Evolutionary conservation across 441 rosid genomes (phyloP).

Genomic region (Corymbia citriodora): DNA sequence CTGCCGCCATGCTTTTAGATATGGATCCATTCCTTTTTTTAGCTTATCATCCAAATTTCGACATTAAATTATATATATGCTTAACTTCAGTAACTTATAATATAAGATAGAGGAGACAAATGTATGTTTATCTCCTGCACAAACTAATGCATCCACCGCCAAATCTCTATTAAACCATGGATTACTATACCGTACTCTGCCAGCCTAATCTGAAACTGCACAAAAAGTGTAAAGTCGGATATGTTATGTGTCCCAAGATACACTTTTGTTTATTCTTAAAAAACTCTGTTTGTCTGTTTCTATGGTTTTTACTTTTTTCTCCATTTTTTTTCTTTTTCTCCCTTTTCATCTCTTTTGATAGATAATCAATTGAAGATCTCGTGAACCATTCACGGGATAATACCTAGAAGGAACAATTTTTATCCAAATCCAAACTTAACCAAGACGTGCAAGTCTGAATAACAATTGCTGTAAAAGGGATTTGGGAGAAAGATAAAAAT

Average conservation of each 20-base stretch:
- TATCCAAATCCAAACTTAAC: no score
- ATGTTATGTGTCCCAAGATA: not conserved
- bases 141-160: not conserved
- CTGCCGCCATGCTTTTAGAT: not conserved
- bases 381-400: not conserved
- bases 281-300: no score
- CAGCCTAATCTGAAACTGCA: not conserved
- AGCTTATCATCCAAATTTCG: no score
- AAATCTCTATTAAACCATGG: not conserved
- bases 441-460: no score
- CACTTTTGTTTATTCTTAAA: not conserved
- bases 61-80: not conserved
- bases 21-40: not conserved
- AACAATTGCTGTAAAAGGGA: no score
- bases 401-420: not conserved
- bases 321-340: no score
- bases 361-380: not conserved
- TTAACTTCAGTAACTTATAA: not conserved
- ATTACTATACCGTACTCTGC: not conserved
- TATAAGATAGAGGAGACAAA: not conserved
- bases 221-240: not conserved
- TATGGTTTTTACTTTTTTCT: no score
- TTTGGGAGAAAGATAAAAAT: no score
- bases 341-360: no score
- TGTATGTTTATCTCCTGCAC: fast-evolving